These are phyloP conservation scores for Phytopythium chamaehyphon DNA, from an alignment of 352 stramenopile genomes.

Conservation along the genomic window DNA sequence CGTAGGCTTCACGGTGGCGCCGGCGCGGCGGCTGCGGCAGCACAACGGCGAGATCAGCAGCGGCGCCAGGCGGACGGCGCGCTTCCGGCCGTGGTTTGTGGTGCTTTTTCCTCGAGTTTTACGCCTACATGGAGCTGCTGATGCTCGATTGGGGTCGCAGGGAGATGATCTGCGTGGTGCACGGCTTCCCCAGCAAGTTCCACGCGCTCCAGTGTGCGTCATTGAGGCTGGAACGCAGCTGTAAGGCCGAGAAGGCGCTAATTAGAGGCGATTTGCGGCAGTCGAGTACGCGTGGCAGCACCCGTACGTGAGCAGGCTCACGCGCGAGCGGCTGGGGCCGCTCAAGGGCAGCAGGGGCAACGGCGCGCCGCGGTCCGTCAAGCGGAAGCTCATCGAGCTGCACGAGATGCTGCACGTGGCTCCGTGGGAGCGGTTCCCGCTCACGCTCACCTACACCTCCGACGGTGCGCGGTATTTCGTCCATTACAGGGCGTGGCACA, in stretches of 20 bases:
- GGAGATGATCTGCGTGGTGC: constrained; percentile 70
- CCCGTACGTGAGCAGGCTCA: constrained; percentile 50
- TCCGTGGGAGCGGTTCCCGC: constrained; percentile 41
- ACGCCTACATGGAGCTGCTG: too few species aligned
- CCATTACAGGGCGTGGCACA: neutral
- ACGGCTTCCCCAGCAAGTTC: constrained; percentile 76
- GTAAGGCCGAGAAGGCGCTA: neutral
- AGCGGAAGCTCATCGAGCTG: constrained; percentile 69
- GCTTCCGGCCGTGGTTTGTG: constrained; percentile 51
- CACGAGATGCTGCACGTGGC: constrained; percentile 55
- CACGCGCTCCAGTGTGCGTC: constrained; percentile 69
- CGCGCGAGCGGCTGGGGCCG: constrained; percentile 25
- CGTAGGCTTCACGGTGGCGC: constrained; percentile 62
- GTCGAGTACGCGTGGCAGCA: constrained; percentile 83
- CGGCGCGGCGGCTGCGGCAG: constrained; percentile 55
- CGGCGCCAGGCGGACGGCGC: constrained; percentile 58
- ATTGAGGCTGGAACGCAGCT: too few species aligned
- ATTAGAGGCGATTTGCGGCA: constrained; percentile 9
- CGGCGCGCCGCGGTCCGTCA: constrained; percentile 50
- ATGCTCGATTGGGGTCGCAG: constrained; percentile 13
- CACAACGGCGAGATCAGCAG: constrained; percentile 70
- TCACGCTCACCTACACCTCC: constrained; percentile 54
- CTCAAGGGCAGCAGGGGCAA: constrained; percentile 33
- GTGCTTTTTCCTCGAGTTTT: too few species aligned
- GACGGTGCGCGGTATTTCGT: constrained; percentile 13